phyloP scores from a whole-genome alignment of 768 basidiomycete species.

The Russula emetica region DNA sequence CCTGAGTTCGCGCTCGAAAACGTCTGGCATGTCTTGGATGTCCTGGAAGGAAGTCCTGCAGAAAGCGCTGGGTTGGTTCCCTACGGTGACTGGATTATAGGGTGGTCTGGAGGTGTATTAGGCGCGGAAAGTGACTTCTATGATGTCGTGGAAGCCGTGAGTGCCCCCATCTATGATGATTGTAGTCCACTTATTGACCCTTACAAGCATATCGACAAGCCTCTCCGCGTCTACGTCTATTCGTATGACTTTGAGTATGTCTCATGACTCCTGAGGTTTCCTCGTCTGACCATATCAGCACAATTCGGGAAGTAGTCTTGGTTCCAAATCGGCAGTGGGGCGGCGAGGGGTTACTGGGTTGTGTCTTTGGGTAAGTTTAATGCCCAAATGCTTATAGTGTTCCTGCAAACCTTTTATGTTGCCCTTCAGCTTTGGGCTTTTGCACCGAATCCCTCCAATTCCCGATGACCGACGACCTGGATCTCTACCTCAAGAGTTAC shows the following conservation, averaged over 20 bases:
- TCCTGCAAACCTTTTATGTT: constrained; percentile 4
- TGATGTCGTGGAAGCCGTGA: constrained; percentile 85
- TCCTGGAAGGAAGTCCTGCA: constrained; percentile 92
- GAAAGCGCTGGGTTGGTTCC: constrained; percentile 96
- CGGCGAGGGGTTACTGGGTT: constrained; percentile 91
- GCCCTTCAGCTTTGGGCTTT: constrained; percentile 67
- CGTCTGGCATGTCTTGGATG: constrained; percentile 98
- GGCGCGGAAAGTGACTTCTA: constrained; percentile 94
- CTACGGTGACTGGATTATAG: constrained; percentile 74
- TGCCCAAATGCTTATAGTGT: background rate
- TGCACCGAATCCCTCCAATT: constrained; percentile 89
- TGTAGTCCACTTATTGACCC: background rate
- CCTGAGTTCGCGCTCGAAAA: constrained; percentile 85
- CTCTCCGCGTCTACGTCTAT: constrained; percentile 91
- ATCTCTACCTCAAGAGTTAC: constrained; percentile 52
- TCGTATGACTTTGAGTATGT: constrained; percentile 94
- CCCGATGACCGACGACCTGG: constrained; percentile 55
- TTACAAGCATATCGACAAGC: constrained; percentile 84
- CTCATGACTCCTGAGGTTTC: background rate
- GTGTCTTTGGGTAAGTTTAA: constrained; percentile 81
- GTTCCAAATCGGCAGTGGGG: constrained; percentile 98
- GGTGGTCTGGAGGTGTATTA: constrained; percentile 93
- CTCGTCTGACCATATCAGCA: constrained; percentile 44
- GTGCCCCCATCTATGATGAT: constrained; percentile 32
- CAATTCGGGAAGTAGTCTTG: constrained; percentile 86